Evolutionary conservation across 225 moss, liverwort and hornwort species (phyloP).

Genomic region (Marchantia paleacea): DNA sequence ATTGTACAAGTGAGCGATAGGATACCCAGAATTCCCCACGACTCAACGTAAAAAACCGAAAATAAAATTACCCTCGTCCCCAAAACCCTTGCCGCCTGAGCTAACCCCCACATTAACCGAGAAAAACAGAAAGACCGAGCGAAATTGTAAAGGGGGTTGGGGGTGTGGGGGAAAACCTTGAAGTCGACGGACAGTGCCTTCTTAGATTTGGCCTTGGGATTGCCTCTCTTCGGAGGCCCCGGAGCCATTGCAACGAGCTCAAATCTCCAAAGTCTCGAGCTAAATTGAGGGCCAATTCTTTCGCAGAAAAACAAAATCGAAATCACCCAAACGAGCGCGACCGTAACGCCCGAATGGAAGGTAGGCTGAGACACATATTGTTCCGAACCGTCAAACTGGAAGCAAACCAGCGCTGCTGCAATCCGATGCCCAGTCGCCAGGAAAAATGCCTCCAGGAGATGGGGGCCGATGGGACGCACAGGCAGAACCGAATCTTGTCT

Average conservation of each 20-base stretch:
- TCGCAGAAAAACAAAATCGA: background rate
- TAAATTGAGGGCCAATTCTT: background rate
- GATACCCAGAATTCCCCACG: background rate
- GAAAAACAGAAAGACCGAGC: background rate
- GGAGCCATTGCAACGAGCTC: conserved; percentile 34
- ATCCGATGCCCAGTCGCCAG: background rate
- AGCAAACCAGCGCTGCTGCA: background rate
- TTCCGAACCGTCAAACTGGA: background rate
- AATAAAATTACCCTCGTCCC: background rate
- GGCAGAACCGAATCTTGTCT: background rate
- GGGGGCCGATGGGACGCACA: too few relatives aligned
- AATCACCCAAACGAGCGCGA: background rate
- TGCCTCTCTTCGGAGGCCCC: conserved; percentile 28
- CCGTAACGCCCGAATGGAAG: background rate
- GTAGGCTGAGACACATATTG: background rate
- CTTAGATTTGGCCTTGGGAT: conserved; percentile 46
- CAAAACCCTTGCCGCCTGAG: conserved; percentile 17
- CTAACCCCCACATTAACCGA: background rate
- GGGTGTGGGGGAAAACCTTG: conserved; percentile 17
- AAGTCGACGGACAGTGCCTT: conserved; percentile 43
- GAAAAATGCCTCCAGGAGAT: too few relatives aligned
- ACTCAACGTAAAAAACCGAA: background rate
- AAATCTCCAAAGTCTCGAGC: background rate
- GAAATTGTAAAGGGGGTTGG: background rate
- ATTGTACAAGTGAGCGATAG: background rate